These are phyloP conservation scores for Beta vulgaris DNA, from an alignment of 148 eudicot species.

Conservation along the genomic window DNA sequence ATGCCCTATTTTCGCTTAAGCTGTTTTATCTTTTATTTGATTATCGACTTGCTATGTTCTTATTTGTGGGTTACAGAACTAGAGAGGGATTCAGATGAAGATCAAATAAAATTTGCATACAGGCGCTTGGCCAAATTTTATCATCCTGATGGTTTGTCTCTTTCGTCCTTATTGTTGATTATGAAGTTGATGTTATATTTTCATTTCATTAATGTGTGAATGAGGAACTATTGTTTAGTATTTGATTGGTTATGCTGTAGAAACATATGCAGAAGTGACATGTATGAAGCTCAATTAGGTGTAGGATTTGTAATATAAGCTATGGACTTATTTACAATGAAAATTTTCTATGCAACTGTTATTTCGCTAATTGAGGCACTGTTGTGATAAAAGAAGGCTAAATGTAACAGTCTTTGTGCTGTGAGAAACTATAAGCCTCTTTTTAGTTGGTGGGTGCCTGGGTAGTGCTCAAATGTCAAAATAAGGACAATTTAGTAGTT, in stretches of 20 bases:
- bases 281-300: background rate
- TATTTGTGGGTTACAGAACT: slow-evolving; percentile 48
- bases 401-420: no score
- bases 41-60: background rate
- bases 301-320: background rate
- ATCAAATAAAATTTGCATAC: slow-evolving; percentile 67
- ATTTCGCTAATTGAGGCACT: background rate
- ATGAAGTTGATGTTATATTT: background rate
- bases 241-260: background rate
- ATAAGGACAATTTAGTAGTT: no score
- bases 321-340: background rate
- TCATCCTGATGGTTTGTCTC: slow-evolving; percentile 91
- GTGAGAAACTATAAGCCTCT: no score
- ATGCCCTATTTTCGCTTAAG: no score
- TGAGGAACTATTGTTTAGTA: background rate
- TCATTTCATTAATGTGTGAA: background rate
- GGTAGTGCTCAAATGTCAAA: no score
- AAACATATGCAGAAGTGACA: background rate
- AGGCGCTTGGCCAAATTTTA: slow-evolving; percentile 91
- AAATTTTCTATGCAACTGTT: background rate
- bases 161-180: slow-evolving; percentile 24
- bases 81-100: slow-evolving; percentile 84
- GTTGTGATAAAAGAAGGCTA: no score
- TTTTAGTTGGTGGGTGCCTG: no score
- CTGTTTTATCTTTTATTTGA: no score